phyloP scores from a whole-genome alignment of 2,329 filamentous ascomycete species.

The Colletotrichum spaethianum region DNA sequence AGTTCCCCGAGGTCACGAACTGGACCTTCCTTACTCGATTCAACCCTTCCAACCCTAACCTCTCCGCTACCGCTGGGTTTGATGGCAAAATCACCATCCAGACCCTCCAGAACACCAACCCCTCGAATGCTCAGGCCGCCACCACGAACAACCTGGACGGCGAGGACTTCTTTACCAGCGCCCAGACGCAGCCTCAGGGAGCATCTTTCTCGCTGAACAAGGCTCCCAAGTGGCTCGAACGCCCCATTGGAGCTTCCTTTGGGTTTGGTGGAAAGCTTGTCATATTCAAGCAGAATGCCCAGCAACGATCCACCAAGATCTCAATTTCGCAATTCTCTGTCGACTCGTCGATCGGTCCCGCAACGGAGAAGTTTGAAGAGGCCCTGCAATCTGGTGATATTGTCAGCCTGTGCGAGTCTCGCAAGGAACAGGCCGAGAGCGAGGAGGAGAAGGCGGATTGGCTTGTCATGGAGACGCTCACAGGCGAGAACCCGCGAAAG shows the following conservation, averaged over 20 bases:
- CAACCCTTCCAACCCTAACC: conserved; percentile 91
- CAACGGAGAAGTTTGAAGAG: conserved; percentile 89
- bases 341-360: conserved; percentile 86
- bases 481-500: conserved; percentile 86
- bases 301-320: conserved; percentile 79
- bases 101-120: conserved; percentile 93
- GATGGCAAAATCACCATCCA: conserved; percentile 97
- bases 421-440: conserved; percentile 80
- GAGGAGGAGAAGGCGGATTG: conserved; percentile 97
- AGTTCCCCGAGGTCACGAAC: conserved; percentile 98
- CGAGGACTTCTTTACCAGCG: conserved; percentile 96
- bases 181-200: conserved; percentile 90
- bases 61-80: conserved; percentile 96
- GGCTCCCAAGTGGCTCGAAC: conserved; percentile 91
- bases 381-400: conserved; percentile 85
- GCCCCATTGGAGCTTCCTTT: conserved; percentile 89
- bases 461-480: conserved; percentile 92
- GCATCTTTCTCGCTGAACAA: conserved; percentile 89
- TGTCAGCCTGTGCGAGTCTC: conserved; percentile 82
- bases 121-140: conserved; percentile 76
- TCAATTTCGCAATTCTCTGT: conserved; percentile 90
- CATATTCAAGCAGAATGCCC: conserved; percentile 73
- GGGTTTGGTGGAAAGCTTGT: conserved; percentile 96
- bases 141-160: conserved; percentile 83
- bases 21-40: conserved; percentile 98